Base-by-base conservation (phyloP, 352 stramenopile genomes). In the Phytophthora litchii region DNA sequence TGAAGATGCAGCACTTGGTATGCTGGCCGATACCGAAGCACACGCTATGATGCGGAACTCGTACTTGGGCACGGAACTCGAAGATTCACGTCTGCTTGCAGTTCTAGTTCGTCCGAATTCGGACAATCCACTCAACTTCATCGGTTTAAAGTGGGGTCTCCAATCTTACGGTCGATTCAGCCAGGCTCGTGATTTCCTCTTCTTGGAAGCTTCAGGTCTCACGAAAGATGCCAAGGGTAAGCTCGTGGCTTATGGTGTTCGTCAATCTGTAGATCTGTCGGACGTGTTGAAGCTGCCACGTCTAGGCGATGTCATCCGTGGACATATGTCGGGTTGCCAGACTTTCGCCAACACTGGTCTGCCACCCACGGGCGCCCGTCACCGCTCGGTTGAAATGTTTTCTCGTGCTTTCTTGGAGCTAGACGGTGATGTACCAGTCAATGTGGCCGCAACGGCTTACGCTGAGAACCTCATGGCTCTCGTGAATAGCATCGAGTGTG, bases 111-210 rank as follows among this genome's bases (percentile, higher is more conserved):
- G 17, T 3, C 61, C 62, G 20, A 77, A 43, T 0, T 13, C 41
- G 11, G 48, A 67, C 4, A 52, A 79, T 7, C 72, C 72, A n/a
- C 76, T 79, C 32, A 59, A 64, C 27, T 81, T 70, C 36, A 25
- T 81, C 13, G 62, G 58, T 23, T 19, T 81, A 1, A 81, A 81
- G 51, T 81, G 72, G 72, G 54, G 55, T 0, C 21, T 66, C 1
- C 65, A 68, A 9, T 62, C 52, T 12, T 64, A 73, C 42, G 69
- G 65, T 21, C 47, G 63, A 10, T 75, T 80, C 54, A 54, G 54
- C 29, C 57, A 74, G 3, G 43, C 49, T 1, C 74, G 74, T 0
- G 74, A 83, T 29, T 80, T 70, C 37, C 58, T 83, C 17, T 80
- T 72, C 34, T 7, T 83, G 5, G 74, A 83, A 17, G 68, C 64